These are phyloP conservation scores for Mrakia gelida DNA, from an alignment of 768 basidiomycete species.

Conservation along the genomic window DNA sequence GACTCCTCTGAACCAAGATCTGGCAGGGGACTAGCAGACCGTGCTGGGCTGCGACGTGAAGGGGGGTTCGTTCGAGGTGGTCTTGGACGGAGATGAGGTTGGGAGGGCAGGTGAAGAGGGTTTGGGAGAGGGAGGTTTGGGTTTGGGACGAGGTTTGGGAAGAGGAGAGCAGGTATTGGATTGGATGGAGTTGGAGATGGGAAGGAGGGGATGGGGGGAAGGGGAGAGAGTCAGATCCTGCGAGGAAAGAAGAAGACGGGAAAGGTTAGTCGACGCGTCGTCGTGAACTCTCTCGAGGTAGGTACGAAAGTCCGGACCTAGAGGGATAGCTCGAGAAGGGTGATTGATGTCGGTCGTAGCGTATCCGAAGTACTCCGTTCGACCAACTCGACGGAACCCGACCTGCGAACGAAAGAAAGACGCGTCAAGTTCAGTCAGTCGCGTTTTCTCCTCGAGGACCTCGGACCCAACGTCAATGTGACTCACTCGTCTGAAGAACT, in stretches of 20 bases:
- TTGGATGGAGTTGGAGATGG: neutral
- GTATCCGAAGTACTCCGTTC: neutral
- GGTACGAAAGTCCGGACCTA: neutral
- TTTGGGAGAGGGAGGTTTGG: neutral
- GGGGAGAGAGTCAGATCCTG: neutral
- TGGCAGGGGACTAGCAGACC: neutral
- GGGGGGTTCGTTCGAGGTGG: neutral
- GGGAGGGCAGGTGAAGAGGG: neutral
- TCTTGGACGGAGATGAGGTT: neutral
- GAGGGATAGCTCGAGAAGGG: neutral
- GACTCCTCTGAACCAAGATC: neutral
- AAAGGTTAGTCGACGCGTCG: neutral
- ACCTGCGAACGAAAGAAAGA: neutral
- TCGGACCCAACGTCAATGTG: too few species aligned
- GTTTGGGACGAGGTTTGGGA: neutral
- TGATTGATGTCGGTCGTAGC: neutral
- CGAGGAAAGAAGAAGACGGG: neutral
- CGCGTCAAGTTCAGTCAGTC: neutral
- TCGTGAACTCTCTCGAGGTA: neutral
- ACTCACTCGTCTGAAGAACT: neutral
- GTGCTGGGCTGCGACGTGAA: neutral
- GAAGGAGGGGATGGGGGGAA: neutral
- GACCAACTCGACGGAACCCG: slow-evolving; percentile 2
- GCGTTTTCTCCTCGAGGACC: neutral
- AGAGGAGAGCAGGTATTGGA: neutral